These are phyloP conservation scores for Aspergillus incahuasiensis DNA, from an alignment of 495 filamentous ascomycete species.

Conservation along the genomic window DNA sequence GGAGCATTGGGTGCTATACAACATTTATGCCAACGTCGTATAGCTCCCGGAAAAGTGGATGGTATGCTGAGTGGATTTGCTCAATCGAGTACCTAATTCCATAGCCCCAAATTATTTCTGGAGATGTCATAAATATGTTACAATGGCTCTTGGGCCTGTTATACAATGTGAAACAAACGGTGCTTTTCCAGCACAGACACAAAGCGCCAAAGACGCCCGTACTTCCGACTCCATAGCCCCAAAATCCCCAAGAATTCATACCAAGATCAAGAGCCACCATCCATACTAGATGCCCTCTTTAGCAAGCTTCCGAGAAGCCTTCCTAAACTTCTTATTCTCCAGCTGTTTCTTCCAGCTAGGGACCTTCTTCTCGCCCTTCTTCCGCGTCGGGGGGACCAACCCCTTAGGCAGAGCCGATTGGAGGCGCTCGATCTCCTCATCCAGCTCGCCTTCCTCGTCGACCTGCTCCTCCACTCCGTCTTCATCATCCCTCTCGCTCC, in stretches of 20 bases:
- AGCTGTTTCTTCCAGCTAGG: conserved; percentile 46
- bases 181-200: neutral
- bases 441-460: conserved; percentile 22
- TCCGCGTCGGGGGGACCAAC: conserved; percentile 22
- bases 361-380: conserved; percentile 37
- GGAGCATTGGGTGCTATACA: no score
- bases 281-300: conserved; percentile 14
- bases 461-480: conserved; percentile 26
- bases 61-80: neutral
- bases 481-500: conserved; percentile 29
- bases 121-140: conserved; percentile 9
- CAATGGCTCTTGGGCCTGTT: conserved; percentile 7
- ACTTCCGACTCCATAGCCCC: neutral
- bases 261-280: conserved; percentile 2
- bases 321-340: conserved; percentile 40
- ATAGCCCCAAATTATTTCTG: neutral
- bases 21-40: no score
- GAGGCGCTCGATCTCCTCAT: neutral
- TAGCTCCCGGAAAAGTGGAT: neutral
- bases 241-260: neutral
- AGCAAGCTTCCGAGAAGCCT: conserved; percentile 35
- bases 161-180: conserved; percentile 22
- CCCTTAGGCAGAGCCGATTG: neutral
- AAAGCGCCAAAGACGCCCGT: conserved; percentile 4
- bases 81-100: neutral